phyloP scores from a whole-genome alignment of 352 stramenopile genomes.

The Sclerospora graminicola region DNA sequence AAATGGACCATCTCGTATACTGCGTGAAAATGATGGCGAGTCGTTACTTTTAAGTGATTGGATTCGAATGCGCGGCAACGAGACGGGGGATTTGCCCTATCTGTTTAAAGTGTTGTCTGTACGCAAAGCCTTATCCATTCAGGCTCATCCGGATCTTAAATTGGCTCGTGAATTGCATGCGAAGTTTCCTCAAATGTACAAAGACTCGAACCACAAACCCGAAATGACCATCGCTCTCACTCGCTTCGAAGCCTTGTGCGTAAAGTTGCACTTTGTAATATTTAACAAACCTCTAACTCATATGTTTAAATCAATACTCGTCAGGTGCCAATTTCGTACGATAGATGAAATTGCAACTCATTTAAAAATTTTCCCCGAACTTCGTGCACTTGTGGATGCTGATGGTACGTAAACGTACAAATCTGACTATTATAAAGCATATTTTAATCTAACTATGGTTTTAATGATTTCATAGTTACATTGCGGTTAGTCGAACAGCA shows the following conservation, averaged over 20 bases:
- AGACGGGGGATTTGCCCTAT: constrained; percentile 88
- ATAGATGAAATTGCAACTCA: constrained; percentile 88
- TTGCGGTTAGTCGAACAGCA: constrained; percentile 26
- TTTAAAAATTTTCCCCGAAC: constrained; percentile 85
- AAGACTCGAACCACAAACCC: constrained; percentile 98
- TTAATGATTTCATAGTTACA: constrained; percentile 16
- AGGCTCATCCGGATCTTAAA: constrained; percentile 84
- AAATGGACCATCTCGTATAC: constrained; percentile 82
- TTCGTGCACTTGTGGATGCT: constrained; percentile 55
- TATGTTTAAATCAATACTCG: neutral
- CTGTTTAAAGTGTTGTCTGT: constrained; percentile 98
- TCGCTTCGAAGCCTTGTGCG: constrained; percentile 90
- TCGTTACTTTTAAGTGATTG: constrained; percentile 57
- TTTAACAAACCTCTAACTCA: neutral
- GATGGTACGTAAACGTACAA: constrained; percentile 16
- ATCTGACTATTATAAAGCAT: neutral
- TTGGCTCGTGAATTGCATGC: constrained; percentile 74
- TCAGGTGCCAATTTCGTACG: constrained; percentile 86
- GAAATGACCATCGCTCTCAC: constrained; percentile 99
- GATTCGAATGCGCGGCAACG: constrained; percentile 20
- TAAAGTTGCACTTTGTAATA: neutral
- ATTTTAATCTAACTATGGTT: neutral
- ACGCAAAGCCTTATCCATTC: constrained; percentile 96
- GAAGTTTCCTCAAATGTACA: constrained; percentile 90
- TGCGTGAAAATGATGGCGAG: constrained; percentile 29